phyloP scores from a whole-genome alignment of 1,284 basidiomycete genomes.

The Malassezia brasiliensis region DNA sequence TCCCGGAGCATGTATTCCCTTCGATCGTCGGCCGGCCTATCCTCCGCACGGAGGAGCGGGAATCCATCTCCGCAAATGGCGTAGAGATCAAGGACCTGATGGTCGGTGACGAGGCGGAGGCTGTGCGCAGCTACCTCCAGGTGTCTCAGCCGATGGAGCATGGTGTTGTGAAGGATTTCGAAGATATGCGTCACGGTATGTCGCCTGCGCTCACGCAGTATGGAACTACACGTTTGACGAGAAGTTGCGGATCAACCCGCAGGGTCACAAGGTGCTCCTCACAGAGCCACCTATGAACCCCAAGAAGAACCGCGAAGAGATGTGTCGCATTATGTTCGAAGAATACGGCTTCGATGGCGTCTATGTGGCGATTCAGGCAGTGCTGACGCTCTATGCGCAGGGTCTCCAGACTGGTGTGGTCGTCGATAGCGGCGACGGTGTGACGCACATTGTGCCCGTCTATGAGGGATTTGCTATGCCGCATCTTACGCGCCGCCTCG shows the following conservation, averaged over 20 bases:
- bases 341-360: constrained; percentile 93
- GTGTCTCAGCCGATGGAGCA: constrained; percentile 98
- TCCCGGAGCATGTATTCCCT: constrained; percentile 95
- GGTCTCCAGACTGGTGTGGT: constrained; percentile 96
- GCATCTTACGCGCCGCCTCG: constrained; percentile 75
- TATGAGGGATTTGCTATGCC: constrained; percentile 94
- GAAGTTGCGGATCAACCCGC: constrained; percentile 80
- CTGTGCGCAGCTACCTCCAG: constrained; percentile 88
- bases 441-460: constrained; percentile 96
- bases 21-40: constrained; percentile 95
- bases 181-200: constrained; percentile 75
- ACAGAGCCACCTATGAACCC: constrained; percentile 99
- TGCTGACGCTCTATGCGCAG: constrained; percentile 91
- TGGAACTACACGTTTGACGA: constrained; percentile 99
- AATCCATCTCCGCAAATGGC: constrained; percentile 54
- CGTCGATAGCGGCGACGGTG: constrained; percentile 96
- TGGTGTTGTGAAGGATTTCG: constrained; percentile 97
- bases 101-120: constrained; percentile 89
- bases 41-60: constrained; percentile 87
- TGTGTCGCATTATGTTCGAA: constrained; percentile 99
- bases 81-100: constrained; percentile 72
- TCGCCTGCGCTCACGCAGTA: constrained; percentile 46
- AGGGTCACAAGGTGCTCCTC: constrained; percentile 78
- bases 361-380: constrained; percentile 96
- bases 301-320: constrained; percentile 77